Conservation (phyloP, 228 moss, liverwort and hornwort genomes). For the Sphagnum magellanicum region DNA sequence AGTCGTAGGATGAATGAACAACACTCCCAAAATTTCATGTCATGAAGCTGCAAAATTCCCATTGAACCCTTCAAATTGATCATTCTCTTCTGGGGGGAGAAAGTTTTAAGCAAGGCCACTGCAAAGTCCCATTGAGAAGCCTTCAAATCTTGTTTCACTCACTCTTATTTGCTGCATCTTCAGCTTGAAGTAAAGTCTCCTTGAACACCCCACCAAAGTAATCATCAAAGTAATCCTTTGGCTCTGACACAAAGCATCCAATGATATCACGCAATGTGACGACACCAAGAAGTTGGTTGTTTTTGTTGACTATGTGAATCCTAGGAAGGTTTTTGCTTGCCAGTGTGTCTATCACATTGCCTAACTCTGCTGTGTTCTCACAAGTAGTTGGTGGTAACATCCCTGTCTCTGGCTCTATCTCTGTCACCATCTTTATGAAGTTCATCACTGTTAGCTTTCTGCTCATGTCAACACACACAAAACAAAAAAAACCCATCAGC, state of each 20-base stretch:
- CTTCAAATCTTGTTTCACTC: too few relatives aligned
- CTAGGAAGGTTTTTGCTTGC: slow-evolving; percentile 47
- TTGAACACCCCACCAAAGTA: slow-evolving; percentile 60
- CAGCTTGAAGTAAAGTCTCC: slow-evolving; percentile 1
- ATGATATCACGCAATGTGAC: slow-evolving; percentile 83
- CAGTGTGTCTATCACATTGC: slow-evolving; percentile 48
- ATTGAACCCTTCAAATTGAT: too few relatives aligned
- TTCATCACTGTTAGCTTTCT: slow-evolving; percentile 69
- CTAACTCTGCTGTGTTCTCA: slow-evolving; percentile 30
- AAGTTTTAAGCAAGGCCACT: too few relatives aligned
- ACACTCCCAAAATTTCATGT: too few relatives aligned
- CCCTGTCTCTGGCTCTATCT: slow-evolving; percentile 17
- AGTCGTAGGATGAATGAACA: too few relatives aligned
- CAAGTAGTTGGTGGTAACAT: slow-evolving; percentile 65
- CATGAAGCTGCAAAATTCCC: too few relatives aligned
- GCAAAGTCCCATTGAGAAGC: too few relatives aligned
- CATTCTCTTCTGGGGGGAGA: too few relatives aligned
- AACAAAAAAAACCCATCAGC: too few relatives aligned
- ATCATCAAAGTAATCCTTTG: slow-evolving; percentile 48
- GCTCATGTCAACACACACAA: slow-evolving; percentile 1
- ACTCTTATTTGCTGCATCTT: not conserved
- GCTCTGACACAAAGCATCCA: slow-evolving; percentile 75
- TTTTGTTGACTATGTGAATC: slow-evolving; percentile 56
- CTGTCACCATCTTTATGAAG: slow-evolving; percentile 66
- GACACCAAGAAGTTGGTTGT: slow-evolving; percentile 34